Evolutionary conservation across 345 rosid genomes (phyloP).

Genomic region (Streptanthus diversifolius): DNA sequence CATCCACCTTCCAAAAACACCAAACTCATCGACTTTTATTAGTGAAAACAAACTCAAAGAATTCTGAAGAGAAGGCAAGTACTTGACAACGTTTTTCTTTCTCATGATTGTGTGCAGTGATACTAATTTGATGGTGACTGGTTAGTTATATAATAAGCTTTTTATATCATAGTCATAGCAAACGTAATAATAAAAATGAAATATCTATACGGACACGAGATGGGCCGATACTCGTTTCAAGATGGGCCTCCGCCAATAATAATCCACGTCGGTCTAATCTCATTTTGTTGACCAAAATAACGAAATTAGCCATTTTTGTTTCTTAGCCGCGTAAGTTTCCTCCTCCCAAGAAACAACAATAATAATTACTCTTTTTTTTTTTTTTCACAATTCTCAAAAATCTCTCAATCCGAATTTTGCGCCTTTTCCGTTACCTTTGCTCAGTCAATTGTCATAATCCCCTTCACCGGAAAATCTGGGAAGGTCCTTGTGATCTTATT

Average conservation of each 20-base stretch:
- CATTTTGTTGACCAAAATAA: background rate
- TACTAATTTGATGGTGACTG: too few species aligned
- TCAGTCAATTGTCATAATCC: background rate
- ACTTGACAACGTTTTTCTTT: slow-evolving; percentile 47
- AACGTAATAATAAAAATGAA: too few species aligned
- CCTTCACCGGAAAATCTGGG: background rate
- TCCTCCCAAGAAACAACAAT: slow-evolving; percentile 14
- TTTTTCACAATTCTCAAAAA: slow-evolving; percentile 12
- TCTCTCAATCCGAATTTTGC: slow-evolving; percentile 5
- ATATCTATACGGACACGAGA: too few species aligned
- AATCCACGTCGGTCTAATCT: background rate
- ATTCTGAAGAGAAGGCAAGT: slow-evolving; percentile 9
- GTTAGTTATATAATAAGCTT: too few species aligned
- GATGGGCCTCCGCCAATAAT: background rate
- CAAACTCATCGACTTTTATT: background rate
- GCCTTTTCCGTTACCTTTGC: background rate
- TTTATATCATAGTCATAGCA: too few species aligned
- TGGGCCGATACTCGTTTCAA: background rate
- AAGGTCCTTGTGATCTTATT: slow-evolving; percentile 9
- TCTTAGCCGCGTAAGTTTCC: slow-evolving; percentile 31
- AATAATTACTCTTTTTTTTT: background rate
- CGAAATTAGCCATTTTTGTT: background rate
- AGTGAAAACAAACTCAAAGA: background rate
- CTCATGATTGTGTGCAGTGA: slow-evolving; percentile 2
- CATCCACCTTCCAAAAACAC: slow-evolving; percentile 46